Evolutionary conservation across 768 basidiomycete species (phyloP).

Genomic region (Hortiboletus campestris): DNA sequence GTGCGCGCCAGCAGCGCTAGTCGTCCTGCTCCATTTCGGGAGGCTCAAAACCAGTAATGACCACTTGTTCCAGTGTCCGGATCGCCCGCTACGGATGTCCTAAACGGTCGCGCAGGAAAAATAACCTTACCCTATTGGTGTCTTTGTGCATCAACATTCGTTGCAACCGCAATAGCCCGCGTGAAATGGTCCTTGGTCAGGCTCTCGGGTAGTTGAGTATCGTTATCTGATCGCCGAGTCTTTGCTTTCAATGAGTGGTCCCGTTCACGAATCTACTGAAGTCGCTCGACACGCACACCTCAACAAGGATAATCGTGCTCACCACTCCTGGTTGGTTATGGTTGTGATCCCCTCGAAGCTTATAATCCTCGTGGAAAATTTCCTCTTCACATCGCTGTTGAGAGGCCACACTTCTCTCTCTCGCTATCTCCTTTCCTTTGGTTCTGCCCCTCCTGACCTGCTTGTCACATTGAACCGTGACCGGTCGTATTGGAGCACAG

Average conservation of each 20-base stretch:
- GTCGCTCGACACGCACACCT: no score
- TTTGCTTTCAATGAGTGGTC: constrained; percentile 66
- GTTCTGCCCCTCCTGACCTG: no score
- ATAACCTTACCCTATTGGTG: constrained; percentile 67
- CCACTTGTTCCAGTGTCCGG: constrained; percentile 49
- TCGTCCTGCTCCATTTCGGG: constrained; percentile 93
- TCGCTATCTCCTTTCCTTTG: no score
- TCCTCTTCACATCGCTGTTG: neutral
- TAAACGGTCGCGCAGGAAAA: constrained; percentile 48
- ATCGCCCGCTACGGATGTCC: constrained; percentile 38
- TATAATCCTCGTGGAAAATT: neutral
- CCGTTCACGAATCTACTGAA: no score
- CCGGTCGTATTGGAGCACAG: no score
- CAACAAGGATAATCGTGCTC: neutral
- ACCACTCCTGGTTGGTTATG: neutral
- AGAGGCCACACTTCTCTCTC: no score
- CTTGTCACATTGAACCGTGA: no score
- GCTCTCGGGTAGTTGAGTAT: constrained; percentile 51
- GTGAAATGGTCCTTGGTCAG: constrained; percentile 89
- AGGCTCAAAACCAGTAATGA: no score
- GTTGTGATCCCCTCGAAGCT: neutral
- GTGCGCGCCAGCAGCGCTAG: no score
- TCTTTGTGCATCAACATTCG: constrained; percentile 84
- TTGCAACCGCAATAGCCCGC: constrained; percentile 90
- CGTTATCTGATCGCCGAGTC: constrained; percentile 75